Conservation (phyloP, 192 early-diverging fungal species). For the Backusella luteola region DNA sequence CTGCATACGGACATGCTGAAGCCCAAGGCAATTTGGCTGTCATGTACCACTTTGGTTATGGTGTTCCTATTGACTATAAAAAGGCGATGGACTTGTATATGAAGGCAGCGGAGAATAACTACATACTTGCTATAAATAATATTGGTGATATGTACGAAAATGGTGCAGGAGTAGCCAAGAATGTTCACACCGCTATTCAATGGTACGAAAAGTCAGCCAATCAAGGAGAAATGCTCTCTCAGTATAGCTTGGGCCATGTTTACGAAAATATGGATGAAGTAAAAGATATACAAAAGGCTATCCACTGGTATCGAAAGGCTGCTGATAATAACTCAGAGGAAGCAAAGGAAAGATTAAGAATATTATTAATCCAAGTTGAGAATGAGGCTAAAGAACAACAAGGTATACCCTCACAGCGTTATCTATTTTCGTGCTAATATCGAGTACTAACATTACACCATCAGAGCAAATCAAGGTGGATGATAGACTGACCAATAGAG, state of each 20-base stretch:
- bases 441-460: too few species aligned
- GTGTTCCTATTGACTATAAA: too few species aligned
- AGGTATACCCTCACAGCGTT: not conserved
- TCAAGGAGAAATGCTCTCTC: not conserved
- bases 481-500: not conserved
- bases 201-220: not conserved
- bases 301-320: not conserved
- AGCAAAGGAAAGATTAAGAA: not conserved
- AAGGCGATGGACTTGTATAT: too few species aligned
- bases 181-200: not conserved
- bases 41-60: too few species aligned
- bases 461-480: too few species aligned
- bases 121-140: too few species aligned
- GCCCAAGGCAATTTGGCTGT: too few species aligned
- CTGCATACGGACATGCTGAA: too few species aligned
- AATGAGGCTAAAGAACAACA: not conserved
- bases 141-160: not conserved
- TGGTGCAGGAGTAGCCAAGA: not conserved
- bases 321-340: not conserved
- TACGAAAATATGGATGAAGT: not conserved
- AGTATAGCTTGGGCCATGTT: not conserved
- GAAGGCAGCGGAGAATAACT: too few species aligned
- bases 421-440: too few species aligned
- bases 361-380: not conserved
- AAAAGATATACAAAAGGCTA: not conserved